phyloP scores from a whole-genome alignment of 2,329 filamentous ascomycete genomes.

The Diaporthe humulicola region DNA sequence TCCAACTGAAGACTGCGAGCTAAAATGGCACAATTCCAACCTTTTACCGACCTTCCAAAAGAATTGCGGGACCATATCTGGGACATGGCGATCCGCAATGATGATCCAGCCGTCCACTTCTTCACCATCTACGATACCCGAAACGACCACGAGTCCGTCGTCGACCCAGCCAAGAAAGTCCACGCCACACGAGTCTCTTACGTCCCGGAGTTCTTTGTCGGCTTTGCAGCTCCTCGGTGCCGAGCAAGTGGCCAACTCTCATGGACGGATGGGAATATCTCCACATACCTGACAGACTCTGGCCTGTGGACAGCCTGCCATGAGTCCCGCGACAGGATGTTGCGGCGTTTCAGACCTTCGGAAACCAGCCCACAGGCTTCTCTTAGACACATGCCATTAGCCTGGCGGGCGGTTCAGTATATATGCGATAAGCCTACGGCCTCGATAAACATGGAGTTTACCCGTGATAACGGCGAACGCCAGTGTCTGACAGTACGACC shows the following conservation, averaged over 20 bases:
- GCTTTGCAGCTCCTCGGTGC: background rate
- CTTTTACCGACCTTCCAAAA: background rate
- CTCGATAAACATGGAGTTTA: background rate
- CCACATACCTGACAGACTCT: background rate
- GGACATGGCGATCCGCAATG: slow-evolving; percentile 2
- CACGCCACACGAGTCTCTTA: background rate
- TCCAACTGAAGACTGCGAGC: background rate
- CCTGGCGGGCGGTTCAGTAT: rapidly evolving
- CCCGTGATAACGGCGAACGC: background rate
- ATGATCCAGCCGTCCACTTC: background rate
- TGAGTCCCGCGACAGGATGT: background rate
- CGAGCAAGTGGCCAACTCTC: background rate
- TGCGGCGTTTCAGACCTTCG: background rate
- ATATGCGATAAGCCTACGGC: background rate
- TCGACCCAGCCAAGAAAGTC: background rate
- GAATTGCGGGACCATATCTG: background rate
- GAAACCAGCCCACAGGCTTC: slow-evolving; percentile 1
- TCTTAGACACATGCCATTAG: background rate
- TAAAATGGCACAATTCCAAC: background rate
- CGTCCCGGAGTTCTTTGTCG: background rate
- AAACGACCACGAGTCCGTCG: background rate
- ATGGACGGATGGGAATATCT: background rate
- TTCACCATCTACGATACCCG: background rate
- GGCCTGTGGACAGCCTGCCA: slow-evolving; percentile 10
- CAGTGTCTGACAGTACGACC: background rate